Percentiles rank a stretch among this genome's conserved stretches.
Evolutionary conservation across 1,284 basidiomycete genomes (phyloP).

Genomic region (Microbotryum lychnidis-dioicae): DNA sequence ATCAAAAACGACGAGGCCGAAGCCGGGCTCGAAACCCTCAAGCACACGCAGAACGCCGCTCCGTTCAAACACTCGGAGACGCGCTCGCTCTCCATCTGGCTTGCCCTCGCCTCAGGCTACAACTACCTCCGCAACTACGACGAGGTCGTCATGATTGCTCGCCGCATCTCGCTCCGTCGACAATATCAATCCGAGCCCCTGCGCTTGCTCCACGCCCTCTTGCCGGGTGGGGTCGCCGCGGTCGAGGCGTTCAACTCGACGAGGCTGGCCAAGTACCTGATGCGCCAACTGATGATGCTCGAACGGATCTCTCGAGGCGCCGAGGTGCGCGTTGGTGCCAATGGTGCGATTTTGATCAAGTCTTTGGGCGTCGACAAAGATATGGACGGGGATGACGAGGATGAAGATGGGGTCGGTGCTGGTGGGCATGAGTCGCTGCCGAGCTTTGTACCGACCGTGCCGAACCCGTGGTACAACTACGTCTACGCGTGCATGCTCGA

Average conservation of each 20-base stretch:
- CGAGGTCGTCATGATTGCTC: conserved; percentile 58
- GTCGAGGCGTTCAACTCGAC: conserved; percentile 65
- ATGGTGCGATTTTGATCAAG: conserved; percentile 3
- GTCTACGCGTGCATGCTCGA: conserved; percentile 84
- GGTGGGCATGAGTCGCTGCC: conserved; percentile 13
- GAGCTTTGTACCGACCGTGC: conserved; percentile 51
- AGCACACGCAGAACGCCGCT: conserved; percentile 68
- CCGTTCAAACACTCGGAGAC: conserved; percentile 70
- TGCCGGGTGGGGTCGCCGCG: conserved; percentile 59
- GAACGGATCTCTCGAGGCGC: conserved; percentile 2
- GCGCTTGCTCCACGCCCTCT: conserved; percentile 60
- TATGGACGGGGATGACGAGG: conserved; percentile 15
- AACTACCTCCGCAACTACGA: conserved; percentile 52
- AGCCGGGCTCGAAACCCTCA: conserved; percentile 65
- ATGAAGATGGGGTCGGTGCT: conserved; percentile 30
- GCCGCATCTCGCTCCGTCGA: conserved; percentile 60
- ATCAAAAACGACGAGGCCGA: conserved; percentile 56
- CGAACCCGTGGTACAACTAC: conserved; percentile 63
- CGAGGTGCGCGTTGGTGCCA: too few species aligned
- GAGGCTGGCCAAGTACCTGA: conserved; percentile 63
- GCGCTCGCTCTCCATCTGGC: conserved; percentile 44
- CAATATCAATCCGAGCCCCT: conserved; percentile 76
- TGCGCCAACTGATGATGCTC: conserved; percentile 26
- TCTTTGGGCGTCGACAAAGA: conserved; percentile 24
- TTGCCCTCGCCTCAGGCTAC: conserved; percentile 60